A percentile compares a stretch with the other conserved stretches of the same genome.
Evolutionary conservation across 129 eudicot species (phyloP).

Genomic region (Logfia minima): DNA sequence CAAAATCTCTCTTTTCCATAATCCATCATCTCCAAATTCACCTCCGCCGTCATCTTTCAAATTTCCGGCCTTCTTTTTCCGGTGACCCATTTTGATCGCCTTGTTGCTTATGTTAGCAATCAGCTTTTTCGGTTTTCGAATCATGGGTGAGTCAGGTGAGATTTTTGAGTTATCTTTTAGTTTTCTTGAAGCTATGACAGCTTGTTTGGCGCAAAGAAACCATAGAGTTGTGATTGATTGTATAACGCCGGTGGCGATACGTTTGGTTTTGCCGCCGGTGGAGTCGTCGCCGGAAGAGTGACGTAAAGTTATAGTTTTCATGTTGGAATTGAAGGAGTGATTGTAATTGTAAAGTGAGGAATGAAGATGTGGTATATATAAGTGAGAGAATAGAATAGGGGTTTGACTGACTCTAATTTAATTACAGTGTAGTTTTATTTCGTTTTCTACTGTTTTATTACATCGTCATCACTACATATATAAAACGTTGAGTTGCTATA

Average conservation of each 20-base stretch:
- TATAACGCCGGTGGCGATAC: constrained; percentile 22
- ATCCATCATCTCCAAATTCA: constrained; percentile 44
- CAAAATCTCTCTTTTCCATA: constrained; percentile 60
- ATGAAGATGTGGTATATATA: constrained; percentile 20
- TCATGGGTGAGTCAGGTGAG: constrained; percentile 30
- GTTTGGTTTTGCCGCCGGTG: constrained; percentile 26
- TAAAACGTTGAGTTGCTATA: neutral
- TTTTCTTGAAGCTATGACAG: constrained; percentile 46
- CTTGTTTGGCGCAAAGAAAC: constrained; percentile 35
- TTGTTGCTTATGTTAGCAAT: constrained; percentile 45
- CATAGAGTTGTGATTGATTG: constrained; percentile 40
- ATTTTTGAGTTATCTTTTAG: constrained; percentile 30
- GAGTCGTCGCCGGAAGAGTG: constrained; percentile 13
- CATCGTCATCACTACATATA: neutral
- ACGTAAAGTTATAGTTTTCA: constrained; percentile 23
- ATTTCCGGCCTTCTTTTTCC: constrained; percentile 22
- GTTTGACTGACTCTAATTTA: constrained; percentile 22
- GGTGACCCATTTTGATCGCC: constrained; percentile 39
- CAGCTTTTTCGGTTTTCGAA: constrained; percentile 43
- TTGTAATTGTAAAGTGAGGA: neutral
- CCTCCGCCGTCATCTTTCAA: constrained; percentile 17
- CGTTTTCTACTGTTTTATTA: neutral
- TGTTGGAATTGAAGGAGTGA: neutral
- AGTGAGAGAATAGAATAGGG: constrained; percentile 19
- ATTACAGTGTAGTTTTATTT: neutral